Conservation (phyloP, 2,329 filamentous ascomycete species). For the Diplodia corticola region DNA sequence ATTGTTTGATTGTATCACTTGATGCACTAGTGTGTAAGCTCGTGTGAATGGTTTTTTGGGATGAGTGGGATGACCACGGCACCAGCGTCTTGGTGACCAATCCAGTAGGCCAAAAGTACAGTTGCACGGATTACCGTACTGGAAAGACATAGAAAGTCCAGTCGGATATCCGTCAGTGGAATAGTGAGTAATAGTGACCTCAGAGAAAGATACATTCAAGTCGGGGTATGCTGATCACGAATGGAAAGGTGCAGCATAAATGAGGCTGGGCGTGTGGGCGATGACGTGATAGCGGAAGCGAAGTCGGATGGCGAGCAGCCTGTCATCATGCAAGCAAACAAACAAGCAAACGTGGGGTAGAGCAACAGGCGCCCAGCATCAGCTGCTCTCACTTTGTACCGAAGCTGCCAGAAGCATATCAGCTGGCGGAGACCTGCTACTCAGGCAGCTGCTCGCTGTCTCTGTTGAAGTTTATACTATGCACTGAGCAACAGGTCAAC, state of each 20-base stretch:
- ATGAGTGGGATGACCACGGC: too few species aligned
- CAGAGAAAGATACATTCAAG: not conserved
- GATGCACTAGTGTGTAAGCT: too few species aligned
- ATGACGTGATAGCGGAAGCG: conserved; percentile 5
- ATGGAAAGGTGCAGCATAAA: not conserved
- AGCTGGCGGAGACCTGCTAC: not conserved
- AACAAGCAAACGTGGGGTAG: conserved; percentile 8
- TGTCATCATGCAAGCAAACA: not conserved
- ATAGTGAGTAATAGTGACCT: not conserved
- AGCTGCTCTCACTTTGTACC: not conserved
- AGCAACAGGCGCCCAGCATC: not conserved
- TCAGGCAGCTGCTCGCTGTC: not conserved
- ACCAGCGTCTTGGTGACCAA: not conserved
- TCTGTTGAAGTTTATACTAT: not conserved
- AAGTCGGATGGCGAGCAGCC: not conserved
- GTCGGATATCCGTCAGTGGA: not conserved
- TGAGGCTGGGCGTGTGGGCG: not conserved
- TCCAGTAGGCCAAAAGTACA: not conserved
- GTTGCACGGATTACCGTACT: not conserved
- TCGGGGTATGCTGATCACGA: not conserved
- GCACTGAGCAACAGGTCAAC: not conserved
- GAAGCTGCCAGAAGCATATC: not conserved
- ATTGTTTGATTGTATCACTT: too few species aligned
- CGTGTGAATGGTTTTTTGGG: too few species aligned
- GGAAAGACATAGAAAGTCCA: not conserved